A percentile compares a stretch with the other conserved stretches of the same genome.
Conservation (phyloP, 192 early-diverging fungal genomes). For the Coemansia brasiliensis region DNA sequence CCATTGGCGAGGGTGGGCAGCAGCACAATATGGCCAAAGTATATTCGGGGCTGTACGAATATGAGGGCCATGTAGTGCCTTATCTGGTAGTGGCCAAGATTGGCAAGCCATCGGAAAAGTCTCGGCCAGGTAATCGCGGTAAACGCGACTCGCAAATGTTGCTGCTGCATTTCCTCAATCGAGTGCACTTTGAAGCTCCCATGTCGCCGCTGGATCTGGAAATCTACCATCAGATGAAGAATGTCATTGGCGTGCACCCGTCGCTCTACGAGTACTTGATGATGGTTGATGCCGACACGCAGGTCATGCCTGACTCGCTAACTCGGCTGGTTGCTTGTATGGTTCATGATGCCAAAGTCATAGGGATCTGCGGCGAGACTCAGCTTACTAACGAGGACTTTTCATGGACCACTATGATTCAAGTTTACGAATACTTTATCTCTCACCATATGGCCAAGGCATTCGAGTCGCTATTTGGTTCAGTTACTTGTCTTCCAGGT, state of each 20-base stretch:
- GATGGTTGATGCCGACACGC: constrained; percentile 81
- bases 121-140: constrained; percentile 92
- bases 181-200: constrained; percentile 84
- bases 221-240: constrained; percentile 95
- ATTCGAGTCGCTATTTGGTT: constrained; percentile 78
- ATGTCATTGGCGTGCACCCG: constrained; percentile 90
- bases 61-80: constrained; percentile 84
- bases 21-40: constrained; percentile 95
- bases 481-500: constrained; percentile 80
- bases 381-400: constrained; percentile 36
- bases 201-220: constrained; percentile 96
- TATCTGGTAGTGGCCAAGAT: constrained; percentile 94
- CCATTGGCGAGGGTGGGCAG: constrained; percentile 85
- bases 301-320: constrained; percentile 81
- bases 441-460: constrained; percentile 92
- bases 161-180: constrained; percentile 88
- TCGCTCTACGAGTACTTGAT: constrained; percentile 76
- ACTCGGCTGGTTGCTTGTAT: constrained; percentile 84
- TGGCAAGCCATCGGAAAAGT: constrained; percentile 81
- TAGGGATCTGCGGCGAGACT: constrained; percentile 88
- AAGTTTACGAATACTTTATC: constrained; percentile 92
- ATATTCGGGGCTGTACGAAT: constrained; percentile 92
- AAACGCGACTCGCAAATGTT: constrained; percentile 98
- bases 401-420: constrained; percentile 83
- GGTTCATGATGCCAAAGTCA: constrained; percentile 75